Evolutionary conservation across 495 filamentous ascomycete genomes (phyloP), one percentile per base, ranked within the genome.

Genomic region (Evansstolkia leycettana): DNA sequence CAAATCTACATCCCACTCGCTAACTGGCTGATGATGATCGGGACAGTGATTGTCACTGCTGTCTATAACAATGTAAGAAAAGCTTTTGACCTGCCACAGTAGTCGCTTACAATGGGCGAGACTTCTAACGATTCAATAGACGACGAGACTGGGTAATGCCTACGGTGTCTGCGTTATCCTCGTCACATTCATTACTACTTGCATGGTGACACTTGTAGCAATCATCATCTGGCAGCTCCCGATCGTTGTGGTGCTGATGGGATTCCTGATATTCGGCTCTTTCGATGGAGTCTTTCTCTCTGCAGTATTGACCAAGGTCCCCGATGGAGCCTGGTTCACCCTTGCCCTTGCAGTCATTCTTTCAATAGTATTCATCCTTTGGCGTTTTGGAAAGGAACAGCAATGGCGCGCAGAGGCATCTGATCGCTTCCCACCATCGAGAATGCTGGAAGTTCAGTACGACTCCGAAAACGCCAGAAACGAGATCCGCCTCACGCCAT

Each of bases 321-420:
- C 80, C 2, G 53, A 73, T 1, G 80, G 80, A 1, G 80, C 80
- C 10, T 85, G 80, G 80, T 81, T 85, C 39, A 84, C 80, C 0
- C 52, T 85, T 8, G 54, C 72, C 0, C 64, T 84, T n/a, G 65
- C 76, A 0, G 53, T 57, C 5, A 47, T 80, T 1, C 58, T 84
- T 0, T 62, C 74, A 0, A 58, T 52, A 19, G 42, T 84, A 17
- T 76, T 84, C 41, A 52, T 83, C 17, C 60, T 84, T 9, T 85
- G 80, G 80, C 72, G 80, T 13, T 83, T 71, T 37, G 80, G 80
- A 11, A 84, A 85, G 50, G 75, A 82, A 38, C 67, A 69, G 33
- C 80, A 85, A 49, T 85, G 80, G 80, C 57, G 47, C 10, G 70
- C 79, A 7, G 80, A 85, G 52, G 65, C 60, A 0, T 59, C 64